phyloP scores from a whole-genome alignment of 352 stramenopile genomes.

The Phytophthora citrophthora region DNA sequence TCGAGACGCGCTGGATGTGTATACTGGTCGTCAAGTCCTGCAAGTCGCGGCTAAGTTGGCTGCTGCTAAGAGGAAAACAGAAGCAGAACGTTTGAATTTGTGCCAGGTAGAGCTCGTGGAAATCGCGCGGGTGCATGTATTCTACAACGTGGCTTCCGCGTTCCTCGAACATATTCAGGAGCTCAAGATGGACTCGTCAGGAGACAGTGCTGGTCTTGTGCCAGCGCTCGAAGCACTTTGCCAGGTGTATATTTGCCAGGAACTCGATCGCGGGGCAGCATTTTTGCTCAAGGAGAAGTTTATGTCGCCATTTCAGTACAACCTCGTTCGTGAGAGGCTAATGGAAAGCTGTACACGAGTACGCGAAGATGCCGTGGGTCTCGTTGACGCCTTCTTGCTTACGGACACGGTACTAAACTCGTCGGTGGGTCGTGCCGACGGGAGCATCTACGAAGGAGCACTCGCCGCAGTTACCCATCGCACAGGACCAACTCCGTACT shows the following conservation, averaged over 20 bases:
- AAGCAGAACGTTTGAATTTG: slow-evolving; percentile 56
- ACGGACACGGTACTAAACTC: slow-evolving; percentile 78
- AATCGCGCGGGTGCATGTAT: slow-evolving; percentile 72
- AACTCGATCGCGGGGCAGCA: slow-evolving; percentile 60
- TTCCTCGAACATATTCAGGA: slow-evolving; percentile 66
- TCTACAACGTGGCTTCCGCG: slow-evolving; percentile 70
- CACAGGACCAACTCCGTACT: slow-evolving; percentile 58
- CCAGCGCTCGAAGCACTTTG: slow-evolving; percentile 69
- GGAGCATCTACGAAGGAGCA: slow-evolving; percentile 77
- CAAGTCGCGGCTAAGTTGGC: slow-evolving; percentile 47
- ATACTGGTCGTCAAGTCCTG: slow-evolving; percentile 58
- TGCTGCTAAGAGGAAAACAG: slow-evolving; percentile 29
- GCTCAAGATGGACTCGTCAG: slow-evolving; percentile 31
- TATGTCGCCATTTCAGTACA: slow-evolving; percentile 57
- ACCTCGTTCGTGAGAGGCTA: slow-evolving; percentile 52
- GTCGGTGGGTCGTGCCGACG: slow-evolving; percentile 62
- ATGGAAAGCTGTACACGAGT: slow-evolving; percentile 52
- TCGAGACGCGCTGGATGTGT: slow-evolving; percentile 54
- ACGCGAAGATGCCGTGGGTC: slow-evolving; percentile 63
- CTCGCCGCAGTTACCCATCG: slow-evolving; percentile 50
- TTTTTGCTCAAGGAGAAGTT: slow-evolving; percentile 72
- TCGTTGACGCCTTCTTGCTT: slow-evolving; percentile 82
- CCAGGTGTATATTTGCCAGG: slow-evolving; percentile 77
- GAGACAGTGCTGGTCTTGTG: slow-evolving; percentile 34
- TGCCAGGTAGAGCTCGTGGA: slow-evolving; percentile 84